Evolutionary conservation across 1,139 yeast species (phyloP).

Genomic region (Pichia sp.): DNA sequence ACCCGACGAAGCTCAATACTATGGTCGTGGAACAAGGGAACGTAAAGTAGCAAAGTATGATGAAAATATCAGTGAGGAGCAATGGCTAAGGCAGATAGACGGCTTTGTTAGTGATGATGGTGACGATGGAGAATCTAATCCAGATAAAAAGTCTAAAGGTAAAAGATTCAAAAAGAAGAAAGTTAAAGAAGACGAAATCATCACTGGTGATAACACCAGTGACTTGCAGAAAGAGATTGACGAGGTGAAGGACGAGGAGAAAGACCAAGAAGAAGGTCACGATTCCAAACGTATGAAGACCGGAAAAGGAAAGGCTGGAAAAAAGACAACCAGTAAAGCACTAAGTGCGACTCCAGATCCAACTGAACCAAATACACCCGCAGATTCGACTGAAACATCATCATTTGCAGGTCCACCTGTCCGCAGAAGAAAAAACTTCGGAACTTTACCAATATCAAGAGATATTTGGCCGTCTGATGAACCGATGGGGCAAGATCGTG

Average conservation of each 20-base stretch:
- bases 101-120: constrained; percentile 30
- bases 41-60: constrained; percentile 79
- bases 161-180: constrained; percentile 13
- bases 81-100: constrained; percentile 69
- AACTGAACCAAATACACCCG: constrained; percentile 3
- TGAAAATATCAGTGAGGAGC: constrained; percentile 93
- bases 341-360: not conserved
- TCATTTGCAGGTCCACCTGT: constrained; percentile 17
- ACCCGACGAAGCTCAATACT: constrained; percentile 44
- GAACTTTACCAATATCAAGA: constrained; percentile 15
- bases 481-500: constrained; percentile 23
- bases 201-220: not conserved
- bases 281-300: constrained; percentile 11
- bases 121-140: constrained; percentile 12
- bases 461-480: constrained; percentile 11
- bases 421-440: constrained; percentile 16
- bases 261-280: constrained; percentile 3
- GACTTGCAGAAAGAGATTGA: not conserved
- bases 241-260: constrained; percentile 3
- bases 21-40: constrained; percentile 70
- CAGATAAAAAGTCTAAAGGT: constrained; percentile 10
- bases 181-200: constrained; percentile 1
- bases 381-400: constrained; percentile 6
- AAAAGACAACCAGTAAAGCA: constrained; percentile 5
- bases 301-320: constrained; percentile 8